Evolutionary conservation across 495 filamentous ascomycete genomes (phyloP).

Genomic region (Penicillium steckii): DNA sequence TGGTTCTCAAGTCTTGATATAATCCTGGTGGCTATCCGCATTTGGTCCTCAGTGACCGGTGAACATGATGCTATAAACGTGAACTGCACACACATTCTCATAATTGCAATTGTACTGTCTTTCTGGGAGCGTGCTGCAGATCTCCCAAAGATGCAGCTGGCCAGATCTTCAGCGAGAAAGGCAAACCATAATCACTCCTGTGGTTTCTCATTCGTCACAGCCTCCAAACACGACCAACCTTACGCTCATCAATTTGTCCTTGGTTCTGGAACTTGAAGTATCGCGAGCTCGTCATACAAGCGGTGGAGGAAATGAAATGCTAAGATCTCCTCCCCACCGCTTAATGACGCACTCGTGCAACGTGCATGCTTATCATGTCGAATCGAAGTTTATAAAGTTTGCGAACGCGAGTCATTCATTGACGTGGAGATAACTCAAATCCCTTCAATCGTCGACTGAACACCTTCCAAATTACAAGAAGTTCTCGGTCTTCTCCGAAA

Average conservation of each 20-base stretch:
- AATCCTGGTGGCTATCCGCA: too few species aligned
- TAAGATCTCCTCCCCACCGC: not conserved
- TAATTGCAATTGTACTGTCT: too few species aligned
- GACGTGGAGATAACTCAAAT: not conserved
- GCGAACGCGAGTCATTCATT: not conserved
- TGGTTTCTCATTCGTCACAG: too few species aligned
- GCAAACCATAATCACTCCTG: too few species aligned
- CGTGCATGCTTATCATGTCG: not conserved
- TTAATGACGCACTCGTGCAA: slow-evolving; percentile 2
- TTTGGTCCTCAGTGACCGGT: too few species aligned
- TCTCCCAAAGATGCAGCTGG: too few species aligned
- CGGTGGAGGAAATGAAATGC: not conserved
- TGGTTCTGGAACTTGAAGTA: not conserved
- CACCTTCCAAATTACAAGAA: not conserved
- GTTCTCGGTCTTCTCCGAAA: not conserved
- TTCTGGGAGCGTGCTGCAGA: too few species aligned
- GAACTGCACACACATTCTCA: too few species aligned
- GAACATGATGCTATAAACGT: too few species aligned
- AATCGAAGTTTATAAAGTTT: not conserved
- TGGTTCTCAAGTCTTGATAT: too few species aligned
- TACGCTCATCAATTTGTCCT: not conserved
- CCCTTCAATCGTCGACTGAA: not conserved
- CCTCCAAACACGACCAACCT: too few species aligned
- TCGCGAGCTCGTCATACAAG: slow-evolving; percentile 2
- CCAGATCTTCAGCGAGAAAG: too few species aligned